Base-by-base conservation (phyloP, 768 basidiomycete genomes). In the Galerina sulciceps region DNA sequence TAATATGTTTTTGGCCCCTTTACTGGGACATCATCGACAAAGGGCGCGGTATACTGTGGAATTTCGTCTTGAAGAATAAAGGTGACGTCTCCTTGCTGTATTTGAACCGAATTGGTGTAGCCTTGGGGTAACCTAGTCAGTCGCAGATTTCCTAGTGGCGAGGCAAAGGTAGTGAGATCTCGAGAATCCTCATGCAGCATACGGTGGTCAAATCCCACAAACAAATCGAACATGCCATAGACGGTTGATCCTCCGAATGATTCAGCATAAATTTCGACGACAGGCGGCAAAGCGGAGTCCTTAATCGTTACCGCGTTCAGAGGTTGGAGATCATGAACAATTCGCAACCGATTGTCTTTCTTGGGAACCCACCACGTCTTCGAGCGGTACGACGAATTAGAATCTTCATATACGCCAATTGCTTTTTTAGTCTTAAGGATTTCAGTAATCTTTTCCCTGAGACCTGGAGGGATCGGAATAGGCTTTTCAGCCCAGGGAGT, bases 391-490 rank as follows among this genome's bases (percentile, higher is more conserved):
- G 53, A 34, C 15, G 34, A 37, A 15, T 20, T 14, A 23, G 50
- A 35, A 10, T 6, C 37, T 45, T 71, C 69, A 45, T 69, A 73
- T 0, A 64, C 63, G 2, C 67, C 64, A 0, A 68, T 35, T 3
- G 56, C 57, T 2, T 73, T 57, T 36, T 75, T 76, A 3, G 58
- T 42, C 37, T 68, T 67, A 13, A 76, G 58, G 3, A 72, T 34
- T 0, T 66, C 45, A 10, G 69, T 61, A 2, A 75, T 67, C 13
- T 71, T 31, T 2, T 68, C 48, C 2, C 54, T 56, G 4, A 72
- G 65, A 3, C 73, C 74, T 0, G 64, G 72, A 0, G 74, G 74
- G 9, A 76, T 76, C 0, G 71, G 75, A 3, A 73, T 66, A 46
- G 71, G 72, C 18, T 56, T 54, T 5, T 63, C 35, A 0, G 53